Evolutionary conservation across 163 green algal species (phyloP), one percentile per base, ranked within the genome.

Genomic region (Chlamydomonas reinhardtii): DNA sequence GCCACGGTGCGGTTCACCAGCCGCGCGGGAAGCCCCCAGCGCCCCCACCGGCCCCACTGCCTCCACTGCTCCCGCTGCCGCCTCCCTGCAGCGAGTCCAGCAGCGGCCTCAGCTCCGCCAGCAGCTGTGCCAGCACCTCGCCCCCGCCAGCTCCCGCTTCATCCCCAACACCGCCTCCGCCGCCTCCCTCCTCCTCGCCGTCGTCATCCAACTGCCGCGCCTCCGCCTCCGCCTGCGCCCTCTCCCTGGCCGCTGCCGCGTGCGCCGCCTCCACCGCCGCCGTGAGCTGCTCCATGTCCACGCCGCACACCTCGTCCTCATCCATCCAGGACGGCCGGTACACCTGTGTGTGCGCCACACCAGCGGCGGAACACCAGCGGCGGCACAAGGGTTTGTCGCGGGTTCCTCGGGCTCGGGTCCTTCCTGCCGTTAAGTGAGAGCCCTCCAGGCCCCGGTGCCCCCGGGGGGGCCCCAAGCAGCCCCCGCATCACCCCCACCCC

Each of bases 301-400:
- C 48, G 14, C 54, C 61, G 62, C 71, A 73, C 20, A 32, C 25
- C 56, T 84, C 76, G 27, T 84, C 76, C 31, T 84, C 76, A 39
- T 74, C 76, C 64, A 74, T 74, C 76, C 76, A 84, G 29, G 39
- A 2, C 8, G 76, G 76, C 39, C 27, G 16, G 19, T 39, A 64
- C 25, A 84, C 76, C 76, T 84, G 76, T 12, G 39, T n/a, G n/a
- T n/a, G n/a, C n/a, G n/a, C n/a, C n/a, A n/a, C n/a, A n/a, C n/a
- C n/a, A n/a, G n/a, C n/a, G n/a, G n/a, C n/a, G n/a, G n/a, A n/a
- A n/a, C n/a, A n/a, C n/a, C n/a, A n/a, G n/a, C n/a, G n/a, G n/a
- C n/a, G n/a, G n/a, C n/a, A n/a, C n/a, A n/a, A n/a, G n/a, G n/a
- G n/a, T n/a, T n/a, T n/a, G n/a, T n/a, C n/a, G n/a, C n/a, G n/a